These are phyloP conservation scores for Cladorrhinum sp. DNA, from an alignment of 2,329 filamentous ascomycete genomes.

Conservation along the genomic window DNA sequence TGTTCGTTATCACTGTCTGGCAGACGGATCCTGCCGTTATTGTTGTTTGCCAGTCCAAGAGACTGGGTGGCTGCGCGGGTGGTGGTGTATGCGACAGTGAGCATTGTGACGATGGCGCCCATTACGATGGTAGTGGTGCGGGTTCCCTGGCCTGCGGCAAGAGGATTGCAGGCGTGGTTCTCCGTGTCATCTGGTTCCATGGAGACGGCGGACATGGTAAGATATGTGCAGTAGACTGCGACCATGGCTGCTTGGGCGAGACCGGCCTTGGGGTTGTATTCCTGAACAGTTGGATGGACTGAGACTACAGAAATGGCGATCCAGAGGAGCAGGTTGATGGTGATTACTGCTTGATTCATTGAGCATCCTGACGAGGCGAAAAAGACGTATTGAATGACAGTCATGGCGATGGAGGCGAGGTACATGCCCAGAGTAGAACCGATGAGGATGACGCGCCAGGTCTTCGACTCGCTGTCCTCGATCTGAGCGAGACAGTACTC, in stretches of 20 bases:
- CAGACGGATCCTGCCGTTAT: slow-evolving; percentile 57
- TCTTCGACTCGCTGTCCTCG: slow-evolving; percentile 76
- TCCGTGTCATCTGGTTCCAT: slow-evolving; percentile 97
- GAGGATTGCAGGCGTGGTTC: slow-evolving; percentile 87
- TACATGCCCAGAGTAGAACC: slow-evolving; percentile 95
- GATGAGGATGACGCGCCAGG: slow-evolving; percentile 85
- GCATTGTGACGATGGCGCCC: slow-evolving; percentile 91
- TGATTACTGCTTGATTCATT: slow-evolving; percentile 97
- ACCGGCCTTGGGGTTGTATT: slow-evolving; percentile 87
- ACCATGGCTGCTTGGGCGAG: slow-evolving; percentile 98
- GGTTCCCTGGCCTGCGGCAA: slow-evolving; percentile 80
- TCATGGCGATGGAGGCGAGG: slow-evolving; percentile 85
- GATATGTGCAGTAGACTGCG: slow-evolving; percentile 95
- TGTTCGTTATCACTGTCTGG: slow-evolving; percentile 65
- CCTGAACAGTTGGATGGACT: slow-evolving; percentile 85
- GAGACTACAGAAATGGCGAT: slow-evolving; percentile 78
- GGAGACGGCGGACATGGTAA: slow-evolving; percentile 95
- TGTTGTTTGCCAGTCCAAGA: slow-evolving; percentile 61
- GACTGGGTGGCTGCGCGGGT: slow-evolving; percentile 93
- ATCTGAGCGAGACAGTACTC: slow-evolving; percentile 95
- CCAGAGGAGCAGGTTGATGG: slow-evolving; percentile 85
- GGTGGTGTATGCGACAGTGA: slow-evolving; percentile 96
- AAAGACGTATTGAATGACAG: slow-evolving; percentile 94
- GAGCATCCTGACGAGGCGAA: slow-evolving; percentile 78
- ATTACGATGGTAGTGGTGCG: slow-evolving; percentile 87